Conservation (phyloP, 441 rosid species). For the Populus trichocarpa region DNA sequence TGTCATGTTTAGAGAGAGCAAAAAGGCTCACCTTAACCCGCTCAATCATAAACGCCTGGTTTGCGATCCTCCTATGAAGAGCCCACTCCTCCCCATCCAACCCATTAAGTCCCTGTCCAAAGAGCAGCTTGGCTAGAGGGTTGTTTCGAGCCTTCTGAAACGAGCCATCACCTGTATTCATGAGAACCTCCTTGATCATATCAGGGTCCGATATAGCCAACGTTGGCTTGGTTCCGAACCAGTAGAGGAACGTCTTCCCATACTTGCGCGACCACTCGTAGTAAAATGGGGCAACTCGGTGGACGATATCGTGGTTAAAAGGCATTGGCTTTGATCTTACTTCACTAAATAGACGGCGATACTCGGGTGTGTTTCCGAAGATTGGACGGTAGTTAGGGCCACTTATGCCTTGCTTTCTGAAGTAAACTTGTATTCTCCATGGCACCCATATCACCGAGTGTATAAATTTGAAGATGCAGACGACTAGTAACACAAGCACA, state of each 20-base stretch:
- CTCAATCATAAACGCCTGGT: slow-evolving; percentile 57
- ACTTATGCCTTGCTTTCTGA: slow-evolving; percentile 32
- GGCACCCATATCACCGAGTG: slow-evolving; percentile 40
- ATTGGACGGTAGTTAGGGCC: slow-evolving; percentile 58
- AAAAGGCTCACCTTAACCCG: slow-evolving; percentile 50
- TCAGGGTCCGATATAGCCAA: slow-evolving; percentile 53
- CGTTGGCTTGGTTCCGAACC: slow-evolving; percentile 62
- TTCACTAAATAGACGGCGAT: slow-evolving; percentile 35
- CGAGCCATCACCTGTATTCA: slow-evolving; percentile 33
- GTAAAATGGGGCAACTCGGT: slow-evolving; percentile 42
- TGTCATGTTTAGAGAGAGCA: neutral
- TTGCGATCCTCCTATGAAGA: slow-evolving; percentile 52
- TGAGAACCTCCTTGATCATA: slow-evolving; percentile 45
- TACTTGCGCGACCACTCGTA: slow-evolving; percentile 44
- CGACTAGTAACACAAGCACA: neutral
- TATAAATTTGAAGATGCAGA: neutral
- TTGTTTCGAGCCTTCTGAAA: slow-evolving; percentile 35
- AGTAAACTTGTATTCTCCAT: slow-evolving; percentile 43
- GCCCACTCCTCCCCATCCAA: slow-evolving; percentile 67
- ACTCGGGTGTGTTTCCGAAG: slow-evolving; percentile 48
- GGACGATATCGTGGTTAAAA: slow-evolving; percentile 33
- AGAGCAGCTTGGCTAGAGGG: slow-evolving; percentile 52
- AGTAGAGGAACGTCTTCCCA: slow-evolving; percentile 56
- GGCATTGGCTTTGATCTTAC: slow-evolving; percentile 36
- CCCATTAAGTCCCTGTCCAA: slow-evolving; percentile 63